Evolutionary conservation across 371 early-diverging fungal genomes (phyloP).

Genomic region (Mucor irregularis): DNA sequence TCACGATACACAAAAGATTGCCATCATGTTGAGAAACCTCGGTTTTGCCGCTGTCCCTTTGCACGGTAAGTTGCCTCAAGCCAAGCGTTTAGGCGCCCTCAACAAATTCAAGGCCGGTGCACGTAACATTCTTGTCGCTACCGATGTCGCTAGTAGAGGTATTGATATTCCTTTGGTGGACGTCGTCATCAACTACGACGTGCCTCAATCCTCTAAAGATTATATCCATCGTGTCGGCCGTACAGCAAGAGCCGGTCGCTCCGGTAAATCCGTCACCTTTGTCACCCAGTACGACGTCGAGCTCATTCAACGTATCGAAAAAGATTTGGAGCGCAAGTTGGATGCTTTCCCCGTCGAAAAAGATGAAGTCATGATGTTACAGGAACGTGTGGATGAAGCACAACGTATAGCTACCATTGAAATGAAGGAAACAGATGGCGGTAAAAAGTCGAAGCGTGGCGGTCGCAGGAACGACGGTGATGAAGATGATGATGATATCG

Average conservation of each 20-base stretch:
- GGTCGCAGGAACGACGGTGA: conserved; percentile 49
- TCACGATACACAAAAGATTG: conserved; percentile 81
- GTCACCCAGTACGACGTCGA: conserved; percentile 98
- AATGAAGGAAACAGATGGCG: conserved; percentile 63
- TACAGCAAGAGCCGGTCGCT: conserved; percentile 94
- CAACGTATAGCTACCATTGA: conserved; percentile 79
- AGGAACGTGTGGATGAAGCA: conserved; percentile 93
- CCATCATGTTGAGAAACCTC: conserved; percentile 83
- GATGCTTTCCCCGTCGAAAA: conserved; percentile 82
- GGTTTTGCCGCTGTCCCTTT: conserved; percentile 93
- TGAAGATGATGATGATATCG: conserved; percentile 50
- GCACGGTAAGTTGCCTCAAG: conserved; percentile 93
- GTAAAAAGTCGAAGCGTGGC: conserved; percentile 55
- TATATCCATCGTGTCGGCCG: conserved; percentile 98
- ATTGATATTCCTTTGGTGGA: conserved; percentile 97
- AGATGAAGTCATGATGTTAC: conserved; percentile 84
- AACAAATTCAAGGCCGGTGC: conserved; percentile 90
- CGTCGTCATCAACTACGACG: conserved; percentile 95
- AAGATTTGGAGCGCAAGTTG: conserved; percentile 84
- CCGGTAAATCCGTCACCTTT: conserved; percentile 93
- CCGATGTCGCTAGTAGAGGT: conserved; percentile 96
- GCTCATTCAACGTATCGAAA: conserved; percentile 91
- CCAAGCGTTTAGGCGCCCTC: conserved; percentile 88
- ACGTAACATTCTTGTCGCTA: conserved; percentile 90
- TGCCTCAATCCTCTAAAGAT: conserved; percentile 91